Conservation (phyloP, 768 basidiomycete species). For the Termitomyces sp. region DNA sequence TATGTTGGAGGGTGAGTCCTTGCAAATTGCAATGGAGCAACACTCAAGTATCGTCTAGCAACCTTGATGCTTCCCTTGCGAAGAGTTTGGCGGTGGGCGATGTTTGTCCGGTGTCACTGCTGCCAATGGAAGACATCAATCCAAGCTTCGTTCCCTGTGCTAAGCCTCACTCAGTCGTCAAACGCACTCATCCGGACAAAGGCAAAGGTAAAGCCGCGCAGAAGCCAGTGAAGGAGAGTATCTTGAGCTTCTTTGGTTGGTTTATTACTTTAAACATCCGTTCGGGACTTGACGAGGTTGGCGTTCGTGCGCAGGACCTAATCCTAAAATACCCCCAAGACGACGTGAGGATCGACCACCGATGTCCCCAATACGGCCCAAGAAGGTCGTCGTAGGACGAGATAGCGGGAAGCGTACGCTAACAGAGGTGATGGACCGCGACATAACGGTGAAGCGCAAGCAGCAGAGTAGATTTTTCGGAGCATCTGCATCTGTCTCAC, state of each 20-base stretch:
- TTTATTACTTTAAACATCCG: conserved; percentile 7
- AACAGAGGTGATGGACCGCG: conserved; percentile 63
- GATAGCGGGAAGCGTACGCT: conserved; percentile 75
- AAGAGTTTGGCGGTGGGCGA: conserved; percentile 63
- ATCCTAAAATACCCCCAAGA: conserved; percentile 31
- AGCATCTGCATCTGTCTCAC: background rate
- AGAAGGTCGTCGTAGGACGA: conserved; percentile 36
- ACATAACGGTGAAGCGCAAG: conserved; percentile 42
- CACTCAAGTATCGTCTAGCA: conserved; percentile 32
- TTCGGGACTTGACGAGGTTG: background rate
- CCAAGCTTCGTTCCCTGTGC: conserved; percentile 51
- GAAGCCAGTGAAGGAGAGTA: conserved; percentile 29
- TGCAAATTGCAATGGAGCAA: background rate
- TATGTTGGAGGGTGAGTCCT: conserved; percentile 64
- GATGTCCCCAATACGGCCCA: conserved; percentile 12
- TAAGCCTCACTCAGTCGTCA: conserved; percentile 28
- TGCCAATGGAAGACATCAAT: conserved; percentile 77
- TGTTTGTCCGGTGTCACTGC: conserved; percentile 60
- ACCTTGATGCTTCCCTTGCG: conserved; percentile 59
- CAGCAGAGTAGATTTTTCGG: conserved; percentile 36
- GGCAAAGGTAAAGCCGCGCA: conserved; percentile 44
- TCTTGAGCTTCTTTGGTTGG: conserved; percentile 65
- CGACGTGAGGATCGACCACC: conserved; percentile 5
- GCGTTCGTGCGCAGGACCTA: conserved; percentile 27
- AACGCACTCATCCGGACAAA: conserved; percentile 22